A percentile compares a stretch with the other conserved stretches of the same genome.
These are phyloP conservation scores for Zea luxurians DNA, from an alignment of 176 grass and related monocot genomes.

Conservation along the genomic window DNA sequence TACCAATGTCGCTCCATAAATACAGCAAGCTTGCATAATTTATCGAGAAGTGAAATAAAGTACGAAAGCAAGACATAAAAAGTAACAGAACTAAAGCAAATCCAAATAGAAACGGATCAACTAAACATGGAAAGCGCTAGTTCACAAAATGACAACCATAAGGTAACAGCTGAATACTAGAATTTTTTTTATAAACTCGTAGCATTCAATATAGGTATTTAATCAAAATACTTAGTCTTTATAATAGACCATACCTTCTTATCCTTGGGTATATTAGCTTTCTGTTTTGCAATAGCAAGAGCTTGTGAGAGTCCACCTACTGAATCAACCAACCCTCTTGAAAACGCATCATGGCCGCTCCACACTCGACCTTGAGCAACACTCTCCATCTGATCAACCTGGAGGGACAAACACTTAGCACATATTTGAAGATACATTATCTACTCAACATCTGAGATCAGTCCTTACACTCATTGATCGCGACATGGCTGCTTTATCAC, in stretches of 20 bases:
- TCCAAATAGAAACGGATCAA: conserved; percentile 18
- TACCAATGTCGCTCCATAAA: conserved; percentile 12
- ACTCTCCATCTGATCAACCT: conserved; percentile 93
- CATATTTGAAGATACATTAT: conserved; percentile 34
- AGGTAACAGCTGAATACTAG: conserved; percentile 5
- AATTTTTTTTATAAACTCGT: background rate
- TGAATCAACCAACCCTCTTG: conserved; percentile 90
- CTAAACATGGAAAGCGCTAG: conserved; percentile 13
- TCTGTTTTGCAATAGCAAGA: conserved; percentile 92
- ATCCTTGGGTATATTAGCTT: conserved; percentile 85
- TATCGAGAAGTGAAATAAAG: conserved; percentile 12
- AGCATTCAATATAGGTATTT: background rate
- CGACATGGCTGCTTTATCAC: conserved; percentile 93
- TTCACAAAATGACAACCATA: conserved; percentile 24
- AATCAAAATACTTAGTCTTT: background rate
- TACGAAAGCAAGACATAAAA: conserved; percentile 9
- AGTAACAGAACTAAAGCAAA: conserved; percentile 11
- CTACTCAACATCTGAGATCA: conserved; percentile 17
- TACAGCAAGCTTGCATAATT: conserved; percentile 26
- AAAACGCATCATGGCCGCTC: conserved; percentile 82
- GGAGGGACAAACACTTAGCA: conserved; percentile 45
- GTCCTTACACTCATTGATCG: conserved; percentile 85
- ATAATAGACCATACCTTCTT: conserved; percentile 56
- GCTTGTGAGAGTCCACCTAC: conserved; percentile 86
- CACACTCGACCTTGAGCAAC: conserved; percentile 97